A percentile compares a stretch with the other conserved stretches of the same genome.
These are phyloP conservation scores for Cladosporium austrohemisphaericum DNA, from an alignment of 2,329 filamentous ascomycete genomes.

Conservation along the genomic window DNA sequence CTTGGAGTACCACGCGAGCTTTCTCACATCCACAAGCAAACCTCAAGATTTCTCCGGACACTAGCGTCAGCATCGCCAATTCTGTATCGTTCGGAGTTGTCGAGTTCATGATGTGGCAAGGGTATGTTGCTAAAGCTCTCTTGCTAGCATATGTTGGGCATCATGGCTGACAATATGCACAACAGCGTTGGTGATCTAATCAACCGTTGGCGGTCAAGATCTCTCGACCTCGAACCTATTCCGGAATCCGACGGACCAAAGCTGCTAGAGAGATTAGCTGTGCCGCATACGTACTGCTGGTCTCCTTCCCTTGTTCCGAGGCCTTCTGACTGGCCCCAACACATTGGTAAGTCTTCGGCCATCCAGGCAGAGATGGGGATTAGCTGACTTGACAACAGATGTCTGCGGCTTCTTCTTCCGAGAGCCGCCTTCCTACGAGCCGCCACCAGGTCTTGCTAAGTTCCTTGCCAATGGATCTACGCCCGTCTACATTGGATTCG, in stretches of 20 bases:
- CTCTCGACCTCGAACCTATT: slow-evolving; percentile 67
- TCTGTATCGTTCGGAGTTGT: slow-evolving; percentile 77
- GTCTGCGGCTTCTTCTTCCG: slow-evolving; percentile 74
- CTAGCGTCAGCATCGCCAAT: slow-evolving; percentile 68
- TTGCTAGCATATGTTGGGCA: no score
- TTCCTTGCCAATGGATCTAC: slow-evolving; percentile 65
- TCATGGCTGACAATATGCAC: background rate
- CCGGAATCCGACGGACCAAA: slow-evolving; percentile 73
- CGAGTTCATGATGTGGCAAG: slow-evolving; percentile 88
- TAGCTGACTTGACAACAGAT: slow-evolving; percentile 27
- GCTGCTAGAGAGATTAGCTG: slow-evolving; percentile 65
- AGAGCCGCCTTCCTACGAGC: slow-evolving; percentile 55
- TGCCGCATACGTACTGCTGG: slow-evolving; percentile 68
- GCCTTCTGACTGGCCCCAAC: slow-evolving; percentile 35
- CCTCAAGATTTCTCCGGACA: slow-evolving; percentile 66
- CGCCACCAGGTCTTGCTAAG: slow-evolving; percentile 57
- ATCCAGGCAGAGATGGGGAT: no score
- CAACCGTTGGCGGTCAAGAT: slow-evolving; percentile 68
- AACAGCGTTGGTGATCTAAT: slow-evolving; percentile 69
- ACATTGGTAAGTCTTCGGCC: slow-evolving; percentile 52
- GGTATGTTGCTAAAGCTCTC: slow-evolving; percentile 36
- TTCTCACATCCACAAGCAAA: slow-evolving; percentile 84
- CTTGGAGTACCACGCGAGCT: slow-evolving; percentile 75
- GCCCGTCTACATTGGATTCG: slow-evolving; percentile 76
- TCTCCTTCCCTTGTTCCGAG: slow-evolving; percentile 26